Conservation (phyloP, 192 early-diverging fungal genomes). For the Coemansia sp. region DNA sequence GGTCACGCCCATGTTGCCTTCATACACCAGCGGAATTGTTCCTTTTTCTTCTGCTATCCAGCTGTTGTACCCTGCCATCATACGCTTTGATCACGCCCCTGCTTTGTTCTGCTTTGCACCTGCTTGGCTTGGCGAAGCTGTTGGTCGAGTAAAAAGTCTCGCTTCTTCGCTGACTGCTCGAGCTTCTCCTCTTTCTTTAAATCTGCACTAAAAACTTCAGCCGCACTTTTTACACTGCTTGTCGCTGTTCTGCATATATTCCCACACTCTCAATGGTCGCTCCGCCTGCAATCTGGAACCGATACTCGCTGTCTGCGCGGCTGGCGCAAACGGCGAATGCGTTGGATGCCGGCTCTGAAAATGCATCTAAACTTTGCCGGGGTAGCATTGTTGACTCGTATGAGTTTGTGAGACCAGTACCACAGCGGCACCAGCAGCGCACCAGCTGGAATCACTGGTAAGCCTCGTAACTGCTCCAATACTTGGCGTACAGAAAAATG, state of each 20-base stretch:
- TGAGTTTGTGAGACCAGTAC: slow-evolving; percentile 68
- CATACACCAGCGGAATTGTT: not conserved
- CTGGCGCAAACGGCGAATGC: not conserved
- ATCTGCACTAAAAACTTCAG: slow-evolving; percentile 5
- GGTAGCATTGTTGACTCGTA: slow-evolving; percentile 43
- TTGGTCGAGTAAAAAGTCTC: not conserved
- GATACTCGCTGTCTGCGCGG: slow-evolving; percentile 24
- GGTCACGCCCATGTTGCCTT: not conserved
- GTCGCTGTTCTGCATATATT: not conserved
- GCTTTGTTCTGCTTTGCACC: not conserved
- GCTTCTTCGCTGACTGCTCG: not conserved
- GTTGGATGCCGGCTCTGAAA: not conserved
- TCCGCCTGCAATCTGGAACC: slow-evolving; percentile 26
- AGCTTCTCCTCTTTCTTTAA: not conserved
- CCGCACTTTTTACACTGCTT: not conserved
- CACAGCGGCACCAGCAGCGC: slow-evolving; percentile 69
- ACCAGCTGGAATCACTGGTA: slow-evolving; percentile 94
- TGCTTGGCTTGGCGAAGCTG: not conserved
- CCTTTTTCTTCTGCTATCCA: not conserved
- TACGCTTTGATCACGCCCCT: slow-evolving; percentile 3
- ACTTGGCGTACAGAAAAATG: not conserved
- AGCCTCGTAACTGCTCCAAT: not conserved
- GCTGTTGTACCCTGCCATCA: not conserved
- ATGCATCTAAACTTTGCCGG: slow-evolving; percentile 21
- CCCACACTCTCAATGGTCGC: slow-evolving; percentile 35